phyloP scores from a whole-genome alignment of 139 green algal genomes.

The Chlamydomonas incerta region DNA sequence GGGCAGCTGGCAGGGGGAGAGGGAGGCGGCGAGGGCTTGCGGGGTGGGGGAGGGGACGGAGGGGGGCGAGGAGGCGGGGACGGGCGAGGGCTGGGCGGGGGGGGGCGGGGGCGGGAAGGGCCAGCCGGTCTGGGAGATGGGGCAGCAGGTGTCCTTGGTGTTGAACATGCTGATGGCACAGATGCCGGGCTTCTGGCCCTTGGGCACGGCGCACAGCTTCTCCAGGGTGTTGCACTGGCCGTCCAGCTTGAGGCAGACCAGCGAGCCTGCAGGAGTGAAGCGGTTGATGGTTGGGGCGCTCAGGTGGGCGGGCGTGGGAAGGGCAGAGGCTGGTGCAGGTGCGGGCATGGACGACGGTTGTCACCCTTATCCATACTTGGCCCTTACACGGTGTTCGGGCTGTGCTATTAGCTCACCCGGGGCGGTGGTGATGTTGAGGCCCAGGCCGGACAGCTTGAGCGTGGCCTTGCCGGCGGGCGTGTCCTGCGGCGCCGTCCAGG shows the following conservation, averaged over 20 bases:
- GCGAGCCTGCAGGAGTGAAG: no score
- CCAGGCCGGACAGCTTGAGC: slow-evolving; percentile 1
- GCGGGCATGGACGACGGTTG: no score
- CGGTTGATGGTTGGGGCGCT: no score
- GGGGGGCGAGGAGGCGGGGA: background rate
- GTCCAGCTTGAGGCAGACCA: background rate
- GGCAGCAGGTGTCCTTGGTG: slow-evolving; percentile 22
- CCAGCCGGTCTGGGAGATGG: background rate
- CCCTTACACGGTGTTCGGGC: no score
- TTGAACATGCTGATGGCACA: slow-evolving; percentile 2
- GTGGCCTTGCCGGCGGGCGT: background rate
- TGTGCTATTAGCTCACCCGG: no score
- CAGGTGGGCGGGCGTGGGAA: no score
- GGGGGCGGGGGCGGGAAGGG: background rate
- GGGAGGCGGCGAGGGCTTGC: background rate
- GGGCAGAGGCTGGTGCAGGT: no score
- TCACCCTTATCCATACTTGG: no score
- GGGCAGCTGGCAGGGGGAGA: background rate
- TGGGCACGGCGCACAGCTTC: background rate
- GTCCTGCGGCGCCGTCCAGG: background rate
- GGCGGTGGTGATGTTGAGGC: background rate
- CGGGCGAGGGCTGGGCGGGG: background rate
- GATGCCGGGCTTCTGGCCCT: background rate
- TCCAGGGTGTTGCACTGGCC: slow-evolving; percentile 5
- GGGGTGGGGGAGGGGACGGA: no score